phyloP scores from a whole-genome alignment of 805 yeast genomes.

The Cyberlindnera nakhonratchasimensis region DNA sequence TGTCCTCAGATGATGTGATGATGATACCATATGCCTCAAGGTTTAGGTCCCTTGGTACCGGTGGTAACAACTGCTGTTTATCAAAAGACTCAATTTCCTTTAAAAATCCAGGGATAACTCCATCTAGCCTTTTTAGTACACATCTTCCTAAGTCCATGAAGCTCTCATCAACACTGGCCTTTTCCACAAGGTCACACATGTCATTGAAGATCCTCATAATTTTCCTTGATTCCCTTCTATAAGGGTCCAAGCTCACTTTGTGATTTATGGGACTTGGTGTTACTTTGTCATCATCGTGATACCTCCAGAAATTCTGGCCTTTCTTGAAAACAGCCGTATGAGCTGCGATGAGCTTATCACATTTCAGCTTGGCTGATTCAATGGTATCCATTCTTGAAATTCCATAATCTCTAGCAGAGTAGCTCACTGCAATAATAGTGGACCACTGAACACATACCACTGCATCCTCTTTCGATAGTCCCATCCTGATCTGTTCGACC shows the following conservation, averaged over 20 bases:
- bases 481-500: conserved; percentile 77
- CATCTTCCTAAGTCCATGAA: conserved; percentile 78
- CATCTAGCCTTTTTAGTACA: conserved; percentile 43
- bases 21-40: conserved; percentile 22
- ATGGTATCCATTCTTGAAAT: conserved; percentile 74
- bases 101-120: conserved; percentile 45
- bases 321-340: conserved; percentile 93
- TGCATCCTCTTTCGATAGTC: conserved; percentile 64
- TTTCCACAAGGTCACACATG: conserved; percentile 71
- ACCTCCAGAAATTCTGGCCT: conserved; percentile 83
- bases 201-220: conserved; percentile 61
- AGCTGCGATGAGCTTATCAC: conserved; percentile 72
- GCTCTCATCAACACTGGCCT: conserved; percentile 95
- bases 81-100: conserved; percentile 17
- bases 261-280: conserved; percentile 59
- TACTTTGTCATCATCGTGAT: conserved; percentile 46
- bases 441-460: conserved; percentile 95
- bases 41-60: conserved; percentile 38
- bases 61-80: conserved; percentile 33
- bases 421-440: conserved; percentile 82
- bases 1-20: conserved; percentile 13
- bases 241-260: conserved; percentile 89
- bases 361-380: conserved; percentile 64
- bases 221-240: conserved; percentile 81
- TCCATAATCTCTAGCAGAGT: conserved; percentile 85